Base-by-base conservation (phyloP, 2,329 filamentous ascomycete species). In the Bipolaris bicolor region DNA sequence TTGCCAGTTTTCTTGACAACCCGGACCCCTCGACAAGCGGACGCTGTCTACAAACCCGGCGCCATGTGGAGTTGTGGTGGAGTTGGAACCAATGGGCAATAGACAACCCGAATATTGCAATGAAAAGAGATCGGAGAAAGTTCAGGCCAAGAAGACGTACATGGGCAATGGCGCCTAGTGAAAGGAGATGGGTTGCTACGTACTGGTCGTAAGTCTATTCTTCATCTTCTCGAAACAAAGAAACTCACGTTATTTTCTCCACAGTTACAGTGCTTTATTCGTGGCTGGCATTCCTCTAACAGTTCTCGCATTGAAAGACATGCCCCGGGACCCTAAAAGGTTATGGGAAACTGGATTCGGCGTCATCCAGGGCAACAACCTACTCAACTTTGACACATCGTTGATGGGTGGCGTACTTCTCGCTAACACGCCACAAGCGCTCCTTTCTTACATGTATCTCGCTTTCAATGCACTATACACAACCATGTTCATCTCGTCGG, bases 391-490 rank as follows among this genome's bases (percentile, higher is more conserved):
- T n/a, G 39, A 33, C 11, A 55, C 44, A 13, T 53, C 52, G 3
- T 49, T 64, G 0, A 29, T 55, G 9, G 48, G 58, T 2, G 52
- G 45, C 10, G 64, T 76, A 0, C 60, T 83, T 4, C 29, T 82
- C 0, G 78, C 78, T 31, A 84, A 84, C 61, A 48, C 72, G 1
- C 80, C 81, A 1, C 82, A 84, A 60, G 63, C 80, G 0, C 54
- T 83, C 10, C 58, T 83, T 0, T 81, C 79, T 0, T 68, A 81
- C 20, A 34, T 82, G 0, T 83, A 84, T 60, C 68, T 82, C 7
- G 66, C 74, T 2, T 80, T 78, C 68, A 83, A 83, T 60, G 70
- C 71, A 3, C 69, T 83, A 3, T 71, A 80, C 20, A 85, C 80
- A 0, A 75, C 67, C 6, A 82, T 84, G 72, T 72, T 82, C 1